These are phyloP conservation scores for Podosphaera xanthii DNA, from an alignment of 2,329 filamentous ascomycete species.

Conservation along the genomic window DNA sequence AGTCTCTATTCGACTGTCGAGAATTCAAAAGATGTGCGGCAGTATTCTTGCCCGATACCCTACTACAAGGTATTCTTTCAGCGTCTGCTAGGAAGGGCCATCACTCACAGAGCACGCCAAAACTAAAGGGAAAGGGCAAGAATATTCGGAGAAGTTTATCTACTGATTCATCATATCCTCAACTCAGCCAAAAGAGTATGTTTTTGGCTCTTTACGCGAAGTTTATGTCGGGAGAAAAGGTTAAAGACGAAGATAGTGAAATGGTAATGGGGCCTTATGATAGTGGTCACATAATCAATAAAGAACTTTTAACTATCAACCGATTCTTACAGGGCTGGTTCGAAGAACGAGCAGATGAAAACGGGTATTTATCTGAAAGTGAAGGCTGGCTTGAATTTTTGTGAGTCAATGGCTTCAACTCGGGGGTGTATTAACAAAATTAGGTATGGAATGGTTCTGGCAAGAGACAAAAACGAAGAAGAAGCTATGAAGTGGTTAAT, in stretches of 20 bases:
- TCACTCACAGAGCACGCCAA: slow-evolving; percentile 17
- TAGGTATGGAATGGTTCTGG: slow-evolving; percentile 68
- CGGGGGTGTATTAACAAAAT: slow-evolving; percentile 4
- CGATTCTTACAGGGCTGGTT: slow-evolving; percentile 67
- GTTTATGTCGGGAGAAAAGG: slow-evolving; percentile 1
- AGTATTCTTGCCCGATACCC: slow-evolving; percentile 64
- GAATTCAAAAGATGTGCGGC: slow-evolving; percentile 87
- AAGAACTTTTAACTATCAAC: slow-evolving; percentile 56
- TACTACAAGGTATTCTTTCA: slow-evolving; percentile 43
- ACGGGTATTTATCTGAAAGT: slow-evolving; percentile 35
- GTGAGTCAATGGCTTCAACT: slow-evolving; percentile 17
- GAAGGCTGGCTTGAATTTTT: slow-evolving; percentile 91
- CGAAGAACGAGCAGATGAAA: slow-evolving; percentile 32
- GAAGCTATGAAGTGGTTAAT: slow-evolving; percentile 73
- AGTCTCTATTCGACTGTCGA: slow-evolving; percentile 83
- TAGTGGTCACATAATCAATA: slow-evolving; percentile 62
- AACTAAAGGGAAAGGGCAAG: slow-evolving; percentile 37
- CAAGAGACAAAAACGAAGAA: slow-evolving; percentile 75
- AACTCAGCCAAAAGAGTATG: slow-evolving; percentile 69
- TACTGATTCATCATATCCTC: slow-evolving; percentile 21
- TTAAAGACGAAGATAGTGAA: slow-evolving; percentile 64
- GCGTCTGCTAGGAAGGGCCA: slow-evolving; percentile 17
- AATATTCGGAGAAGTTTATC: slow-evolving; percentile 3
- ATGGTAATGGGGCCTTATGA: slow-evolving; percentile 93
- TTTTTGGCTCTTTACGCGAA: slow-evolving; percentile 40